Evolutionary conservation across 177 flowering plant species (phyloP).

Genomic region (Vitis hybrid): DNA sequence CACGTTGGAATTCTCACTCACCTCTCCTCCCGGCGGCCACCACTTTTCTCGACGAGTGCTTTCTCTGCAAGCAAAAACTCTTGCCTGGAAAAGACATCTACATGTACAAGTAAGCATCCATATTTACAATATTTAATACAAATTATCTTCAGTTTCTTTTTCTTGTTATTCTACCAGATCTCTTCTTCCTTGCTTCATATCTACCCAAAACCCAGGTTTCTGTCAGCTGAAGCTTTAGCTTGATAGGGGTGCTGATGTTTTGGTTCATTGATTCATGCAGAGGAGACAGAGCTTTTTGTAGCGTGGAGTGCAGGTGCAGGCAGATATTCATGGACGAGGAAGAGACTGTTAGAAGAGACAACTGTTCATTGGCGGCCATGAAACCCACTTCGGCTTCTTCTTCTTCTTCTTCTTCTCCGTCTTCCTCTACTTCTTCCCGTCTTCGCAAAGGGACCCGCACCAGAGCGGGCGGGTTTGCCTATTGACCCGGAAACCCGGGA

Average conservation of each 20-base stretch:
- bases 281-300: constrained; percentile 76
- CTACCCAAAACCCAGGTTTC: not conserved
- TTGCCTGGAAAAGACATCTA: constrained; percentile 67
- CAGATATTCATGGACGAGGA: constrained; percentile 76
- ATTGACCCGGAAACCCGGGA: constrained; percentile 17
- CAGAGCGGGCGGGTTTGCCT: constrained; percentile 45
- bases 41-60: constrained; percentile 54
- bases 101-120: constrained; percentile 71
- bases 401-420: constrained; percentile 24
- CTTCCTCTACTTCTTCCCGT: constrained; percentile 18
- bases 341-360: constrained; percentile 33
- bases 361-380: constrained; percentile 41
- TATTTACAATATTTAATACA: no score
- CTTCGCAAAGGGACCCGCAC: constrained; percentile 30
- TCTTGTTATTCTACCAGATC: not conserved
- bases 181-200: not conserved
- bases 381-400: constrained; percentile 24
- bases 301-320: constrained; percentile 73
- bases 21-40: constrained; percentile 8
- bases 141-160: not conserved
- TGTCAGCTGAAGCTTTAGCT: not conserved
- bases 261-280: constrained; percentile 25
- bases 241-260: not conserved
- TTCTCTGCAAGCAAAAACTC: constrained; percentile 57
- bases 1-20: constrained; percentile 8